Percentiles rank a stretch among this genome's conserved stretches.
Conservation (phyloP, 768 basidiomycete genomes). For the Pulveroboletus sp. region DNA sequence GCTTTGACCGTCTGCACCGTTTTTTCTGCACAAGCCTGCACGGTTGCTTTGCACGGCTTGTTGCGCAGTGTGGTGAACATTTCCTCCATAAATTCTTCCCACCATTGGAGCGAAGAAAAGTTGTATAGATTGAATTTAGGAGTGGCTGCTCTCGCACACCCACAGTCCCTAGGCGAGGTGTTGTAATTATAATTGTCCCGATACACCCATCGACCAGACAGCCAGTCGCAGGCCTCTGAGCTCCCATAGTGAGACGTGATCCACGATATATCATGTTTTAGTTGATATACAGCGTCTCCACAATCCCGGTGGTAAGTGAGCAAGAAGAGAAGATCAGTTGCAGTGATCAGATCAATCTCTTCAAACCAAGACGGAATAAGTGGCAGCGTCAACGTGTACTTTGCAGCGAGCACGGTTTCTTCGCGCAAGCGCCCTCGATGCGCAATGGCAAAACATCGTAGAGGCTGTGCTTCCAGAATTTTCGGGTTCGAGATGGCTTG, state of each 20-base stretch:
- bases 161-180: too few species aligned
- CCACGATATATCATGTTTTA: slow-evolving; percentile 8
- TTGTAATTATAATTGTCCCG: too few species aligned
- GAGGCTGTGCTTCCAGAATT: slow-evolving; percentile 16
- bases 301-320: slow-evolving; percentile 20
- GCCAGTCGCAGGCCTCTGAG: too few species aligned
- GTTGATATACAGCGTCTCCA: slow-evolving; percentile 4
- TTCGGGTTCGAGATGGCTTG: slow-evolving; percentile 20
- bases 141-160: neutral
- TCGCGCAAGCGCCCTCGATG: slow-evolving; percentile 18
- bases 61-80: slow-evolving; percentile 11
- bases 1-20: neutral
- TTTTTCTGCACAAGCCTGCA: neutral
- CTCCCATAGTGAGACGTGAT: slow-evolving; percentile 10
- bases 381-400: slow-evolving; percentile 23
- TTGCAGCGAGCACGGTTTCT: slow-evolving; percentile 29
- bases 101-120: slow-evolving; percentile 6
- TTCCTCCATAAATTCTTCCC: slow-evolving; percentile 20
- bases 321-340: slow-evolving; percentile 23
- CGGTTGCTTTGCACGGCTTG: slow-evolving; percentile 13
- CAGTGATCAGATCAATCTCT: slow-evolving; percentile 28
- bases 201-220: too few species aligned
- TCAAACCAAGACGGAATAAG: slow-evolving; percentile 20
- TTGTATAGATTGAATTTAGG: neutral
- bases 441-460: slow-evolving; percentile 34